These are phyloP conservation scores for Aspergillus thermomutatus DNA, from an alignment of 2,329 filamentous ascomycete species.

Conservation along the genomic window DNA sequence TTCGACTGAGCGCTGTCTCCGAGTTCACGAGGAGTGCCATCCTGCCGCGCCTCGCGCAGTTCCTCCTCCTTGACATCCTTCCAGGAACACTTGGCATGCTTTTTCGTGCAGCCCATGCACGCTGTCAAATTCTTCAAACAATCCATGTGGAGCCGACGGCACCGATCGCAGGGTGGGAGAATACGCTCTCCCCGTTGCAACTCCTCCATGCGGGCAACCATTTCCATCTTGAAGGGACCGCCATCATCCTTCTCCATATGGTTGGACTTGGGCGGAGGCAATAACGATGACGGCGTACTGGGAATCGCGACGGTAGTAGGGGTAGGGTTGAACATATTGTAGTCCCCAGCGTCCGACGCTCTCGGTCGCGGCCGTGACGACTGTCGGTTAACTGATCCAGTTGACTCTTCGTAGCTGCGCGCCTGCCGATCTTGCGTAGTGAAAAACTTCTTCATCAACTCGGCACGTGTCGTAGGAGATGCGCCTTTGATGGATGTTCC, in stretches of 20 bases:
- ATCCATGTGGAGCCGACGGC: conserved; percentile 72
- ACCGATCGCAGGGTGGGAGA: conserved; percentile 79
- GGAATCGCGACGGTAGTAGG: conserved; percentile 53
- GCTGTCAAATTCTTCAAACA: conserved; percentile 84
- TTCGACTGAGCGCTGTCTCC: conserved; percentile 14
- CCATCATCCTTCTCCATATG: conserved; percentile 54
- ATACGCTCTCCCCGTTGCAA: conserved; percentile 71
- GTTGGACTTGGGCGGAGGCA: conserved; percentile 46
- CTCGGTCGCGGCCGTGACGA: conserved; percentile 30
- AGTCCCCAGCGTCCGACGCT: conserved; percentile 35
- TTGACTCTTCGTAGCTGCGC: conserved; percentile 35
- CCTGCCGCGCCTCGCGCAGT: conserved; percentile 32
- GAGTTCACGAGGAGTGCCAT: conserved; percentile 12
- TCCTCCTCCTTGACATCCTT: conserved; percentile 76
- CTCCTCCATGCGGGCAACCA: conserved; percentile 72
- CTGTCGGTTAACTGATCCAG: conserved; percentile 24
- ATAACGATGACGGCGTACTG: conserved; percentile 51
- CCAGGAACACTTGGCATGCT: conserved; percentile 87
- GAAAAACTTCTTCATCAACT: conserved; percentile 61
- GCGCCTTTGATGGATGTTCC: conserved; percentile 50
- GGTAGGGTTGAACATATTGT: conserved; percentile 39
- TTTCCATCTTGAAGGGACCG: conserved; percentile 60
- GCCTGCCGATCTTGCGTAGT: conserved; percentile 55
- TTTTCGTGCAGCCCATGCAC: conserved; percentile 83
- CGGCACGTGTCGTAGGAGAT: conserved; percentile 55